phyloP scores from a whole-genome alignment of 2,329 filamentous ascomycete genomes.

The Aspergillus versicolor region DNA sequence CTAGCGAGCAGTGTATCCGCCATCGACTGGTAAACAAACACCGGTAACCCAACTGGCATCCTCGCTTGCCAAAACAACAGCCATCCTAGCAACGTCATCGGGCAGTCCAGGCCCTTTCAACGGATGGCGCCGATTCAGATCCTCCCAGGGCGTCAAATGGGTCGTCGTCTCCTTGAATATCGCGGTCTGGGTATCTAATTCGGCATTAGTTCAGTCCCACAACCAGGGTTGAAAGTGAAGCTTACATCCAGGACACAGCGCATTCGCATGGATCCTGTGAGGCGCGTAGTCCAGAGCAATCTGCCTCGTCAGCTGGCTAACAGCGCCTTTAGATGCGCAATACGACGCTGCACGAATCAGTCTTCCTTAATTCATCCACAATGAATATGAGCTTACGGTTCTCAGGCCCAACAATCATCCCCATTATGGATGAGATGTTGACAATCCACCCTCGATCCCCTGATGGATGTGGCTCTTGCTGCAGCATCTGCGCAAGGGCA shows the following conservation, averaged over 20 bases:
- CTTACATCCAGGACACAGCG: constrained; percentile 53
- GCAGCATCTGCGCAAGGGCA: constrained; percentile 40
- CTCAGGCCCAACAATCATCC: constrained; percentile 25
- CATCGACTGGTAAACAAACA: constrained; percentile 46
- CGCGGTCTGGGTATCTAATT: constrained; percentile 27
- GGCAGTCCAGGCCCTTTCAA: constrained; percentile 28
- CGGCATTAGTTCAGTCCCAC: background rate
- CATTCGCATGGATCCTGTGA: constrained; percentile 53
- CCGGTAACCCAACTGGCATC: constrained; percentile 50
- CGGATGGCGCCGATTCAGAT: constrained; percentile 22
- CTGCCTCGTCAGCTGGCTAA: constrained; percentile 50
- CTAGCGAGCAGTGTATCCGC: constrained; percentile 38
- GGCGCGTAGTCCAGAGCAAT: constrained; percentile 52
- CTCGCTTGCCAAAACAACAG: constrained; percentile 48
- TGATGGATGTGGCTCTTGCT: constrained; percentile 32
- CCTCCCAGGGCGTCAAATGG: background rate
- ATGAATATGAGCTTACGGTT: constrained; percentile 17
- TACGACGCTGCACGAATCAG: constrained; percentile 33
- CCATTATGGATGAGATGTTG: constrained; percentile 34
- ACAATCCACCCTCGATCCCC: constrained; percentile 40
- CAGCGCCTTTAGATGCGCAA: constrained; percentile 51
- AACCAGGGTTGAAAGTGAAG: background rate
- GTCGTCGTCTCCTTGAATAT: constrained; percentile 17
- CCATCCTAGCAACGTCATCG: constrained; percentile 40
- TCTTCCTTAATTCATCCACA: too few relatives aligned